Evolutionary conservation across 2,329 filamentous ascomycete species (phyloP), one percentile per base, ranked within the genome.

Genomic region (Pseudopithomyces chartarum): DNA sequence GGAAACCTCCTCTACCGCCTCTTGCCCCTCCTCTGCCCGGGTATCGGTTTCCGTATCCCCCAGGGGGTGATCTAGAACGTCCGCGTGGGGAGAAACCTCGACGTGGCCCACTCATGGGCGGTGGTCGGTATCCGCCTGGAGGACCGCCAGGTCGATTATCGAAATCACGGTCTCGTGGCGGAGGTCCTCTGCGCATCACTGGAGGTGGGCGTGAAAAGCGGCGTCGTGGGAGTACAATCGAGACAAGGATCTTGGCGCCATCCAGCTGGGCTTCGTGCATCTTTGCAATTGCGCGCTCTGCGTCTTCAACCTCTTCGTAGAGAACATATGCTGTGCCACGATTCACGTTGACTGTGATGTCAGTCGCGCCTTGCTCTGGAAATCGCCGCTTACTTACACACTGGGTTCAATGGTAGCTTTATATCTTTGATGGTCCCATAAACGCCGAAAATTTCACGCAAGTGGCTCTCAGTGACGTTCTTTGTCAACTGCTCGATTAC

Each of bases 191-290:
- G 49, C 88, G 85, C 50, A 89, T 86, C 5, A 85, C 85, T 1
- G 91, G 91, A 15, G 93, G 93, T 44, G 90, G 87, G 17, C 87
- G 87, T 6, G 91, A 93, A 69, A 97, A 91, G 66, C 92, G 91
- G 68, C 90, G 87, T 48, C 90, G 86, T 0, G 92, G 92, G 34
- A 96, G 82, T 23, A 97, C 91, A 63, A 97, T 95, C 43, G 91
- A 95, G 47, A 97, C 93, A 69, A 89, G 90, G 69, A 97, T 88
- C 38, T 87, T 82, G 20, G 88, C 86, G 50, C 92, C 92, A 75
- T 97, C 93, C 26, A 97, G 80, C 71, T 96, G 91, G n/a, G 91
- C 92, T 79, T 99, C 95, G 76, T 99, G 95, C 95, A 99, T 98
- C 73, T 96, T 91, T 17, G 93, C 87, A 66, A 97, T 96, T 26